Percentiles rank a stretch among this genome's conserved stretches.
phyloP scores from a whole-genome alignment of 1,284 basidiomycete genomes.

The Agaricales sp. region DNA sequence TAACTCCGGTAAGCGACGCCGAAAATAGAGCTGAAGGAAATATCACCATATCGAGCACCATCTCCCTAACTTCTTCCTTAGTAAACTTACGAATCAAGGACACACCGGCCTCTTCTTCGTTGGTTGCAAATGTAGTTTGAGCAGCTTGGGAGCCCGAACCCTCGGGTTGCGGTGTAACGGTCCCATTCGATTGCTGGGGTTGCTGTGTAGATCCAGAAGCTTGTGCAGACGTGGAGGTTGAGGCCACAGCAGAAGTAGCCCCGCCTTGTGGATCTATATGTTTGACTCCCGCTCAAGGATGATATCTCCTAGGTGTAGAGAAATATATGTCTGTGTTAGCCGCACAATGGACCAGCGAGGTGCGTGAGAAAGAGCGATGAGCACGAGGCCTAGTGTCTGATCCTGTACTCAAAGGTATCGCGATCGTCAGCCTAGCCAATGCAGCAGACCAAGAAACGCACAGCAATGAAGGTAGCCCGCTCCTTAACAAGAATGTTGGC shows the following conservation, averaged over 20 bases:
- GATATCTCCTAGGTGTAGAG: not conserved
- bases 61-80: conserved; percentile 2
- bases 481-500: not conserved
- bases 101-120: not conserved
- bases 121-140: not conserved
- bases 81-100: not conserved
- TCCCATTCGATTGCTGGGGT: too few species aligned
- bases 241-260: not conserved
- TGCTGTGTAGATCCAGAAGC: not conserved
- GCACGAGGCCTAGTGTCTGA: not conserved
- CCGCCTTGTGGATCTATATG: not conserved
- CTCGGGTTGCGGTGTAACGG: too few species aligned
- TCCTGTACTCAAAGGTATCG: not conserved
- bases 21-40: not conserved
- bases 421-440: not conserved
- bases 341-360: not conserved
- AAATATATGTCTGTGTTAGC: not conserved
- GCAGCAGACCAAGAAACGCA: too few species aligned
- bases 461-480: not conserved
- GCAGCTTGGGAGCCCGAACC: not conserved
- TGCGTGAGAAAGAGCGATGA: not conserved
- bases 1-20: not conserved
- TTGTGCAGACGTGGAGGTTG: not conserved
- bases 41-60: not conserved
- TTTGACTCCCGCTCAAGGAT: not conserved